Conservation (phyloP, 2,329 filamentous ascomycete species). For the Stemphylium lycopersici region DNA sequence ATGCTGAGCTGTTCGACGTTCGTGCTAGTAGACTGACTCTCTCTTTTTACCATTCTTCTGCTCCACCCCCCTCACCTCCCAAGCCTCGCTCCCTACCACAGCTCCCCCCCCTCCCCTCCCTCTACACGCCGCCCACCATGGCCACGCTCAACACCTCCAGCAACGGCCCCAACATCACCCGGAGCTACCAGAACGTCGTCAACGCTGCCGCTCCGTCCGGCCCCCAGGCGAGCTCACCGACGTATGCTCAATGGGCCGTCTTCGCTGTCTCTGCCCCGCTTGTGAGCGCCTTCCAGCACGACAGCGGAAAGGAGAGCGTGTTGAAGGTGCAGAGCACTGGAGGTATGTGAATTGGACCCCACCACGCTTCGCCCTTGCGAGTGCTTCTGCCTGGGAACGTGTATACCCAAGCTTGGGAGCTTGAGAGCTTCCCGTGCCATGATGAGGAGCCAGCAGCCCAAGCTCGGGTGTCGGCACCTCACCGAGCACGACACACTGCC, state of each 20-base stretch:
- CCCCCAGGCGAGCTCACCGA: constrained; percentile 70
- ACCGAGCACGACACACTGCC: not conserved
- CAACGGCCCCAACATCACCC: constrained; percentile 60
- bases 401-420: not conserved
- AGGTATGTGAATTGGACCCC: constrained; percentile 59
- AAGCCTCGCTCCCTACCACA: constrained; percentile 9
- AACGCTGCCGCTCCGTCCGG: constrained; percentile 64
- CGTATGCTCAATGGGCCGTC: constrained; percentile 89
- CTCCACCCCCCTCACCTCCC: constrained; percentile 1
- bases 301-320: constrained; percentile 88
- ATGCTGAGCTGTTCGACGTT: constrained; percentile 11
- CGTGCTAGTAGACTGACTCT: not conserved
- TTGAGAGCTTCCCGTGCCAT: constrained; percentile 2
- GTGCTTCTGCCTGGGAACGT: not conserved
- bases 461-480: constrained; percentile 16
- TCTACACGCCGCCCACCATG: constrained; percentile 64
- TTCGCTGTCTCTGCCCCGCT: constrained; percentile 93
- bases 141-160: constrained; percentile 64
- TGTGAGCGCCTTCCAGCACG: constrained; percentile 86
- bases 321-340: constrained; percentile 93
- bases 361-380: not conserved
- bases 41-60: not conserved
- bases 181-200: constrained; percentile 69
- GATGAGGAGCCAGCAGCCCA: constrained; percentile 20
- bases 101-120: no score